Evolutionary conservation across 2,329 filamentous ascomycete genomes (phyloP).

Genomic region (Colletotrichum karsti): DNA sequence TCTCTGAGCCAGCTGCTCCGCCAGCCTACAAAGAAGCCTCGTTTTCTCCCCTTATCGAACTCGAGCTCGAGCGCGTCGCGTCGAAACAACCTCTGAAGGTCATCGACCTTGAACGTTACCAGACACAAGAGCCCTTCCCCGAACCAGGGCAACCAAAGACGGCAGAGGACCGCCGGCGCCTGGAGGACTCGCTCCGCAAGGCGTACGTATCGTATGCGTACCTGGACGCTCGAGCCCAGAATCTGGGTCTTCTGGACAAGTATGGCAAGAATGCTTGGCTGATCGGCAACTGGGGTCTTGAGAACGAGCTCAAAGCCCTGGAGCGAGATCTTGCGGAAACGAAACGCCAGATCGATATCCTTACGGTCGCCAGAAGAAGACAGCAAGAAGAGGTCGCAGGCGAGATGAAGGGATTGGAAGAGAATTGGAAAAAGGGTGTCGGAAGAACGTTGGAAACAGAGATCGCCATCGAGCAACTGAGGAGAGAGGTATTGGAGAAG

Average conservation of each 20-base stretch:
- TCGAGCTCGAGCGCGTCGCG: conserved; percentile 75
- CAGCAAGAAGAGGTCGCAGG: conserved; percentile 76
- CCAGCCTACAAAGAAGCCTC: conserved; percentile 62
- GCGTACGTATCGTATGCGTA: conserved; percentile 61
- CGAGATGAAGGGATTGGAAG: conserved; percentile 79
- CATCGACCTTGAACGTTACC: conserved; percentile 85
- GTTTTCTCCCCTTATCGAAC: conserved; percentile 72
- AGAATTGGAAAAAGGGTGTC: conserved; percentile 82
- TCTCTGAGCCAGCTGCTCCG: conserved; percentile 52
- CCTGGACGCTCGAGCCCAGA: conserved; percentile 57
- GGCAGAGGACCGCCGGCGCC: conserved; percentile 62
- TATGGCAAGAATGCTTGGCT: conserved; percentile 94
- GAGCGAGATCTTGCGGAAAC: conserved; percentile 79
- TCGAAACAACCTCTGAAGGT: conserved; percentile 61
- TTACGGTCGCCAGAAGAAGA: conserved; percentile 75
- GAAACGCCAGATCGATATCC: conserved; percentile 74
- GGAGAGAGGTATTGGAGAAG: conserved; percentile 71
- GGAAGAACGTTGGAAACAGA: conserved; percentile 86
- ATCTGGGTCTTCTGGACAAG: conserved; percentile 78
- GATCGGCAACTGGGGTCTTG: conserved; percentile 81
- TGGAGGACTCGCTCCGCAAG: conserved; percentile 68
- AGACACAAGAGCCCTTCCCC: conserved; percentile 66
- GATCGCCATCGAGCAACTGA: conserved; percentile 79
- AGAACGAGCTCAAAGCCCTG: conserved; percentile 72
- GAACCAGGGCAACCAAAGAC: conserved; percentile 29